Percentiles rank a stretch among this genome's conserved stretches.
Conservation (phyloP, 176 grass and related monocot species). For the Saccharum officinarum region DNA sequence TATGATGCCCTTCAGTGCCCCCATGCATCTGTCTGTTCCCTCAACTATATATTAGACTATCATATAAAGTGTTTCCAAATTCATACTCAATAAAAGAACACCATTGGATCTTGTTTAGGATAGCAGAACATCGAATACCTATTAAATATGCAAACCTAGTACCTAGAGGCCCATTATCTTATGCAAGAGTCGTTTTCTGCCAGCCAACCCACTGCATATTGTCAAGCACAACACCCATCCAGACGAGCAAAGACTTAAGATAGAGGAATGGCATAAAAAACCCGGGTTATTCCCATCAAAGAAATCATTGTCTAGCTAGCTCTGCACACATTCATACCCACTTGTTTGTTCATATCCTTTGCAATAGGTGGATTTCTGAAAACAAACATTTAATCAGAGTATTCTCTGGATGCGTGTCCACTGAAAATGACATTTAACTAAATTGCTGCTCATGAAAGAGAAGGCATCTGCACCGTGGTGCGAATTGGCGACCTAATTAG, state of each 20-base stretch:
- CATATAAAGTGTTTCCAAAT: neutral
- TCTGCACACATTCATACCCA: neutral
- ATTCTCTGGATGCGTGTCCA: neutral
- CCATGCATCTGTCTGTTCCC: neutral
- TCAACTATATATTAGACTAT: neutral
- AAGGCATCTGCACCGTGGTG: neutral
- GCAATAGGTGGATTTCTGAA: neutral
- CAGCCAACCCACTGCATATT: slow-evolving; percentile 10
- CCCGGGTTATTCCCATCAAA: slow-evolving; percentile 1
- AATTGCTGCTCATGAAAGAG: neutral
- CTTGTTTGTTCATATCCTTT: slow-evolving; percentile 23
- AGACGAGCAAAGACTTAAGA: slow-evolving; percentile 17
- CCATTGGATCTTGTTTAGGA: slow-evolving; percentile 46
- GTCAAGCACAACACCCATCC: slow-evolving; percentile 29
- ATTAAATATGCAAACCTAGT: slow-evolving; percentile 10
- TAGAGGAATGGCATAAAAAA: neutral
- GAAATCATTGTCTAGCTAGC: neutral
- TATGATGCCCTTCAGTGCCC: neutral
- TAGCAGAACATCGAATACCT: neutral
- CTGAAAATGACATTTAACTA: slow-evolving; percentile 19
- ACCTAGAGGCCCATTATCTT: slow-evolving; percentile 5
- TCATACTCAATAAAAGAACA: slow-evolving; percentile 13
- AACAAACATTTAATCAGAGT: neutral
- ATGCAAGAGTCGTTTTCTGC: slow-evolving; percentile 42
- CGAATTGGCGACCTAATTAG: neutral